These are phyloP conservation scores for Aspergillus clavatus DNA, from an alignment of 2,329 filamentous ascomycete genomes.

Conservation along the genomic window DNA sequence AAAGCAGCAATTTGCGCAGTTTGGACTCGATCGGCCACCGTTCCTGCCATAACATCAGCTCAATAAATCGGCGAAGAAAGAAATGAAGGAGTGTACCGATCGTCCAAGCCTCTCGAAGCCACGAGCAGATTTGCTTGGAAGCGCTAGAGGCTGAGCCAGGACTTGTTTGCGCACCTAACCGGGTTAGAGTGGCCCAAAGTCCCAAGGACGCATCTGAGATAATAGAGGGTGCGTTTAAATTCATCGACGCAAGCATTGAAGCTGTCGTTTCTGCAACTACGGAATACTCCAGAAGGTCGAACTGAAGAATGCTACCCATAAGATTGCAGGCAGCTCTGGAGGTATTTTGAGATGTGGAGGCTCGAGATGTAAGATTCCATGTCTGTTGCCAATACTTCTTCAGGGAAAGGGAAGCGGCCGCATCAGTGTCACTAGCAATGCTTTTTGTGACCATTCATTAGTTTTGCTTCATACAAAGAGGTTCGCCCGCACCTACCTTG, in stretches of 20 bases:
- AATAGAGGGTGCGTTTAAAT: slow-evolving; percentile 72
- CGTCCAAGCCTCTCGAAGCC: slow-evolving; percentile 78
- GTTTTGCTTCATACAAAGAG: neutral
- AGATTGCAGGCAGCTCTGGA: slow-evolving; percentile 74
- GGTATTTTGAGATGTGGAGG: slow-evolving; percentile 63
- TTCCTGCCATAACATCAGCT: slow-evolving; percentile 40
- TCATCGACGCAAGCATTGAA: slow-evolving; percentile 68
- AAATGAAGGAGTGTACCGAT: slow-evolving; percentile 55
- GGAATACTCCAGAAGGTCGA: slow-evolving; percentile 62
- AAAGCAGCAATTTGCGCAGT: slow-evolving; percentile 61
- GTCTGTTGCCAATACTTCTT: slow-evolving; percentile 60
- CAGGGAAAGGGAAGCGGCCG: slow-evolving; percentile 41
- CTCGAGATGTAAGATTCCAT: slow-evolving; percentile 70
- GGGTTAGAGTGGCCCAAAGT: slow-evolving; percentile 66
- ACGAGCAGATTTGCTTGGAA: slow-evolving; percentile 68
- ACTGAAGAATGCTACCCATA: slow-evolving; percentile 62
- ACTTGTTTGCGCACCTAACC: slow-evolving; percentile 61
- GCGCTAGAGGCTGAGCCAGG: slow-evolving; percentile 64
- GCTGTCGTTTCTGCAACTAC: slow-evolving; percentile 65
- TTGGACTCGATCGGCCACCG: slow-evolving; percentile 58
- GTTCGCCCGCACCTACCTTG: slow-evolving; percentile 55
- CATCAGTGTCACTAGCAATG: slow-evolving; percentile 27
- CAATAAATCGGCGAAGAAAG: slow-evolving; percentile 8
- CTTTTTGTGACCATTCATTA: slow-evolving; percentile 22
- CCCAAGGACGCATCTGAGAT: slow-evolving; percentile 74